Percentiles rank a stretch among this genome's conserved stretches.
phyloP scores from a whole-genome alignment of 2,329 filamentous ascomycete species.

The Raffaelea ambrosiae region DNA sequence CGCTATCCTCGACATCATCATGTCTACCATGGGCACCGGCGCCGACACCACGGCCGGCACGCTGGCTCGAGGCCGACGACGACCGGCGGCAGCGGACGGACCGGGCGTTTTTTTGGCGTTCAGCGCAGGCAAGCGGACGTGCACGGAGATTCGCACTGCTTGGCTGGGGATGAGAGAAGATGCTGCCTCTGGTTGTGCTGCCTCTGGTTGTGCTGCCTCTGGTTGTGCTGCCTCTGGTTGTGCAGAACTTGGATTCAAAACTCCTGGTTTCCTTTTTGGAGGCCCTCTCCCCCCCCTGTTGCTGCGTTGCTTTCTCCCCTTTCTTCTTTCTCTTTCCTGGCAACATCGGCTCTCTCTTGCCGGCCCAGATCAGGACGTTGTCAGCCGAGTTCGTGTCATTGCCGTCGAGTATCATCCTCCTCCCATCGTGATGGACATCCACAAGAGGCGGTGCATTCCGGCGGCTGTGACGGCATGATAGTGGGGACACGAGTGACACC shows the following conservation, averaged over 20 bases:
- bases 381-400: background rate
- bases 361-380: background rate
- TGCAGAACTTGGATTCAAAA: slow-evolving; percentile 1
- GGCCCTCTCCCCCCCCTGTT: too few relatives aligned
- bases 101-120: slow-evolving; percentile 4
- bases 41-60: slow-evolving; percentile 15
- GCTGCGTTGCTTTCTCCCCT: too few relatives aligned
- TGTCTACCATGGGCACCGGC: slow-evolving; percentile 13
- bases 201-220: too few relatives aligned
- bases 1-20: slow-evolving; percentile 1
- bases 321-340: too few relatives aligned
- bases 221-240: background rate
- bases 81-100: slow-evolving; percentile 2
- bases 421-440: slow-evolving; percentile 1
- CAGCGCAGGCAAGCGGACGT: slow-evolving; percentile 4
- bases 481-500: too few relatives aligned
- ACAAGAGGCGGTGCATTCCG: too few relatives aligned
- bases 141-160: slow-evolving; percentile 1
- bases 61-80: slow-evolving; percentile 3
- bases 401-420: slow-evolving; percentile 5
- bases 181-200: background rate
- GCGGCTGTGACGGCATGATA: too few relatives aligned
- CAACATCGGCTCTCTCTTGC: background rate
- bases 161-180: slow-evolving; percentile 5
- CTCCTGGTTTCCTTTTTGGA: too few relatives aligned